phyloP scores from a whole-genome alignment of 805 yeast genomes.

The Saturnispora galanensis region DNA sequence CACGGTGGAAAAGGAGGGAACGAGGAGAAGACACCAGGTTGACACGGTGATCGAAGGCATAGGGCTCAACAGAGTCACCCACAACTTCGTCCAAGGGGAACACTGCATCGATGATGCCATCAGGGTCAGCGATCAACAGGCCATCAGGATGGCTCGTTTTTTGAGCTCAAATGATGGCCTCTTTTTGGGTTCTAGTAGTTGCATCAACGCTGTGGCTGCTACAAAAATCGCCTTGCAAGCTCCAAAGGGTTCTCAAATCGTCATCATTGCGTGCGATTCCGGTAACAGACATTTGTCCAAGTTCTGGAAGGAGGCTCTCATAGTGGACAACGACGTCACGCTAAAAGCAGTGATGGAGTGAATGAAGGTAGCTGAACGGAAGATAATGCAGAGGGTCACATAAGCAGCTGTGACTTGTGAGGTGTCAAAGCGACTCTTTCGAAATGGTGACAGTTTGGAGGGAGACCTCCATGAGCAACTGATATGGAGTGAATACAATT shows the following conservation, averaged over 20 bases:
- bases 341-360: slow-evolving; percentile 29
- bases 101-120: slow-evolving; percentile 64
- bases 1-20: slow-evolving; percentile 80
- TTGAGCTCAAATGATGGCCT: slow-evolving; percentile 77
- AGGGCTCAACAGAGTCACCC: slow-evolving; percentile 80
- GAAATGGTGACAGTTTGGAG: too few relatives aligned
- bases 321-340: slow-evolving; percentile 28
- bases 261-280: slow-evolving; percentile 84
- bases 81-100: slow-evolving; percentile 69
- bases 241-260: slow-evolving; percentile 57
- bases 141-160: slow-evolving; percentile 79
- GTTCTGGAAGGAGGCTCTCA: slow-evolving; percentile 72
- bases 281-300: slow-evolving; percentile 86
- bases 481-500: too few relatives aligned
- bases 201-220: slow-evolving; percentile 89
- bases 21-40: slow-evolving; percentile 90
- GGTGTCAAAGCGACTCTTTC: too few relatives aligned
- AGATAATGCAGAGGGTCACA: too few relatives aligned
- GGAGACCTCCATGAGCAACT: too few relatives aligned
- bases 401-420: too few relatives aligned
- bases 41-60: slow-evolving; percentile 93
- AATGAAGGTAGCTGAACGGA: not conserved
- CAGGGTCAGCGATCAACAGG: slow-evolving; percentile 70
- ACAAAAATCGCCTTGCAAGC: slow-evolving; percentile 42
- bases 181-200: slow-evolving; percentile 89